phyloP scores from a whole-genome alignment of 23 red algal species.

The Pyropia yezoensis region DNA sequence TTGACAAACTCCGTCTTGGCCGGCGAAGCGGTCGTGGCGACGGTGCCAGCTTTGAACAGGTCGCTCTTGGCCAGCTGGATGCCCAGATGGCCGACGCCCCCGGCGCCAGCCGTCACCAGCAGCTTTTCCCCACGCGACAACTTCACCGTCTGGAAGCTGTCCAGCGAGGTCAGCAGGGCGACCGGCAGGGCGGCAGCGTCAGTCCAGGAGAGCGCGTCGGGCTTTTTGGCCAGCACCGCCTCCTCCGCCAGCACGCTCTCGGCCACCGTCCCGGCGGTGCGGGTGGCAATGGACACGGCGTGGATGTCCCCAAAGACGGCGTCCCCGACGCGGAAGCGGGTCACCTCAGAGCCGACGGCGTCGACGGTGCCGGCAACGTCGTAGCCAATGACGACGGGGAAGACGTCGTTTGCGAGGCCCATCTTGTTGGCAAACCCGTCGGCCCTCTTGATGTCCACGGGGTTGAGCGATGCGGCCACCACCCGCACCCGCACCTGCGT shows the following conservation, averaged over 20 bases:
- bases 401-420: not conserved
- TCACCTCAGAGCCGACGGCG: constrained; percentile 25
- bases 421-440: not conserved
- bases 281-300: constrained; percentile 11
- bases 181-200: constrained; percentile 34
- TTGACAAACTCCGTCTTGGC: constrained; percentile 37
- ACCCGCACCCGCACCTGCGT: constrained; percentile 18
- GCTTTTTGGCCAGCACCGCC: constrained; percentile 17
- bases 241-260: constrained; percentile 8
- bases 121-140: constrained; percentile 20
- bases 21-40: constrained; percentile 49
- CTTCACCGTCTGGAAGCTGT: constrained; percentile 2
- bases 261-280: constrained; percentile 24
- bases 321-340: constrained; percentile 24
- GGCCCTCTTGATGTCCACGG: constrained; percentile 39
- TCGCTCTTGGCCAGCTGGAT: constrained; percentile 48
- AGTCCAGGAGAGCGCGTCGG: constrained; percentile 5
- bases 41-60: constrained; percentile 6
- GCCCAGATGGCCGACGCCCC: constrained; percentile 33
- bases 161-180: constrained; percentile 13
- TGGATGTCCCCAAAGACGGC: constrained; percentile 56
- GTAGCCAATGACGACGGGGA: constrained; percentile 33
- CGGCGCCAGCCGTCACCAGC: constrained; percentile 38
- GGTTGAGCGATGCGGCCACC: constrained; percentile 39
- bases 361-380: constrained; percentile 45